Percentiles rank a stretch among this genome's conserved stretches.
These are phyloP conservation scores for Boehmeria nivea DNA, from an alignment of 306 rosid genomes.

Conservation along the genomic window DNA sequence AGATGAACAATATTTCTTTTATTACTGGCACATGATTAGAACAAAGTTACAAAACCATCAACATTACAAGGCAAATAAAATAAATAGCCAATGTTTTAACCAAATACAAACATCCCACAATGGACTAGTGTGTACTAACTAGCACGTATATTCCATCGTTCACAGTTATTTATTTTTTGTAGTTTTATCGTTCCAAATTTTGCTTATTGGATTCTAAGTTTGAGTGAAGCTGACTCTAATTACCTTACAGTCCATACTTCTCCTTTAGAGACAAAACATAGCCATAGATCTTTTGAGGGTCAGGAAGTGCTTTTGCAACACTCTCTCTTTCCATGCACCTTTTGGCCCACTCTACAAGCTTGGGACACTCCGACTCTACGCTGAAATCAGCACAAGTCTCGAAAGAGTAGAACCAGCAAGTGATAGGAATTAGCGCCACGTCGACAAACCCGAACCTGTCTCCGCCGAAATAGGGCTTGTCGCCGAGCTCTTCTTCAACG, in stretches of 20 bases:
- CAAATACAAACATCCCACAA: too few relatives aligned
- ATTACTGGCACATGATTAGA: too few relatives aligned
- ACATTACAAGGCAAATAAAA: too few relatives aligned
- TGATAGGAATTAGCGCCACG: slow-evolving; percentile 32
- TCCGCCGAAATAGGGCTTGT: slow-evolving; percentile 44
- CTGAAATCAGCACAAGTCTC: slow-evolving; percentile 29
- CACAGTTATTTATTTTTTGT: too few relatives aligned
- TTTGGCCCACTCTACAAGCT: slow-evolving; percentile 38
- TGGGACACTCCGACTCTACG: slow-evolving; percentile 31
- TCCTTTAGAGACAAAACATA: slow-evolving; percentile 9
- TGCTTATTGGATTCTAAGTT: too few relatives aligned
- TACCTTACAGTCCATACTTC: neutral
- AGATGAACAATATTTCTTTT: too few relatives aligned
- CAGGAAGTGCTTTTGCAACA: slow-evolving; percentile 32
- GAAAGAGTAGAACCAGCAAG: slow-evolving; percentile 32
- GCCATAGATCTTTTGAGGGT: slow-evolving; percentile 29
- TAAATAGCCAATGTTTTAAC: too few relatives aligned
- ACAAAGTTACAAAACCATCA: too few relatives aligned
- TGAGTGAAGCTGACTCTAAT: too few relatives aligned
- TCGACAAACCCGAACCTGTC: slow-evolving; percentile 46
- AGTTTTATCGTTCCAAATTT: too few relatives aligned
- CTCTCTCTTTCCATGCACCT: slow-evolving; percentile 37
- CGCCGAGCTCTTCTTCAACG: slow-evolving; percentile 41
- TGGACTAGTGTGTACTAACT: too few relatives aligned
- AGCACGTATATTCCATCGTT: too few relatives aligned